Evolutionary conservation across 2,329 filamentous ascomycete species (phyloP), one percentile per base, ranked within the genome.

Genomic region (Spiromastix sp.): DNA sequence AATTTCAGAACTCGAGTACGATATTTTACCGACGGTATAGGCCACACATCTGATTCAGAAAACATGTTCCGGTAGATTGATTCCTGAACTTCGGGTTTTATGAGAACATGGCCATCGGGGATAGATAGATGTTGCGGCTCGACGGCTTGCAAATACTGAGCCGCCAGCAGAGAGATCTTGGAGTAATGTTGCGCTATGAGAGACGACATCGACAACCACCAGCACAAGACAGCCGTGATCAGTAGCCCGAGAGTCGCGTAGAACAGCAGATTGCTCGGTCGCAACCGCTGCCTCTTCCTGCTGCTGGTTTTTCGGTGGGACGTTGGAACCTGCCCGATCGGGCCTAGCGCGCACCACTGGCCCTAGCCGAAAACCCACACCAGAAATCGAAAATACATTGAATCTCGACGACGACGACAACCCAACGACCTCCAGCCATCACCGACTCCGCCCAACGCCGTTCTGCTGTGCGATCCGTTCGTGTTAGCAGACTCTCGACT

Each of bases 91-190:
- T 64, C 57, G 8, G 73, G 62, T 18, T 71, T 64, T 42, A 75
- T 72, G 18, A 94, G 64, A 10, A 72, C 52, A 16, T 67, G 49
- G 15, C 64, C 59, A 16, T 71, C 59, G 1, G 85, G 86, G 54
- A 79, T 81, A 31, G 72, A 68, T 22, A 89, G 63, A 18, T 67
- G 55, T 5, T 67, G 55, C 1, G 66, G 62, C 30, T 87, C 69
- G 27, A 78, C 76, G 2, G 87, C 65, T 55, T 95, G 86, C 21
- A 89, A 70, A 52, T 85, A 93, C 54, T 94, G 86, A 77, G 74
- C 70, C 40, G 54, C 50, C 32, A 70, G 52, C 29, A 61, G 51
- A 46, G 53, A 46, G 48, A 60, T 44, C 56, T 30, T 43, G 38
- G 40, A 42, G 46, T 44, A 49, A 52, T 51, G 20, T 34, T 45